These are phyloP conservation scores for Bolboschoenus planiculmis DNA, from an alignment of 176 grass and related monocot genomes.

Conservation along the genomic window DNA sequence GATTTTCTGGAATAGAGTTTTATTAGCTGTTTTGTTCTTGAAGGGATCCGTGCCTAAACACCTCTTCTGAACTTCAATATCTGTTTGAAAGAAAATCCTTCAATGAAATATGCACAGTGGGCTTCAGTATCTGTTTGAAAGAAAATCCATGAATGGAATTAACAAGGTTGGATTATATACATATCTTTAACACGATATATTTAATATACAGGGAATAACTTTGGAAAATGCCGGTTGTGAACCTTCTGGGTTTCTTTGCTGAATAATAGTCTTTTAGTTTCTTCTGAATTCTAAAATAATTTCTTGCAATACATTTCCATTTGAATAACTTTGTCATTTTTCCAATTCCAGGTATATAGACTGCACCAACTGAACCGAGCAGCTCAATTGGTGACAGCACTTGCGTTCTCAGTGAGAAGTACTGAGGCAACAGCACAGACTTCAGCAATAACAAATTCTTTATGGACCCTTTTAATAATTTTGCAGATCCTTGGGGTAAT, in stretches of 20 bases:
- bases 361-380: conserved; percentile 96
- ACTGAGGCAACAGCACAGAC: conserved; percentile 71
- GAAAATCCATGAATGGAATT: background rate
- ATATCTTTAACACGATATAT: background rate
- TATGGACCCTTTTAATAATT: conserved; percentile 66
- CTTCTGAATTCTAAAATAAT: background rate
- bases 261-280: background rate
- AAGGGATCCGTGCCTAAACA: background rate
- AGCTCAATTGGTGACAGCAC: conserved; percentile 80
- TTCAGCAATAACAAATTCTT: conserved; percentile 81
- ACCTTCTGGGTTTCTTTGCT: background rate
- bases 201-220: background rate
- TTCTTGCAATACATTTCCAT: background rate
- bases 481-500: conserved; percentile 90
- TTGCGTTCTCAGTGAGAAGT: conserved; percentile 80
- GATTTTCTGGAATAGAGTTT: too few species aligned
- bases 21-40: background rate
- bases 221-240: background rate
- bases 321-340: background rate
- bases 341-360: conserved; percentile 65
- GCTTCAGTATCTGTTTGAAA: background rate
- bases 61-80: background rate
- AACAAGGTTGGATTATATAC: background rate
- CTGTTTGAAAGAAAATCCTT: background rate
- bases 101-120: background rate